Base-by-base conservation (phyloP, 2,329 filamentous ascomycete species). In the Dactylonectria macrodidyma region DNA sequence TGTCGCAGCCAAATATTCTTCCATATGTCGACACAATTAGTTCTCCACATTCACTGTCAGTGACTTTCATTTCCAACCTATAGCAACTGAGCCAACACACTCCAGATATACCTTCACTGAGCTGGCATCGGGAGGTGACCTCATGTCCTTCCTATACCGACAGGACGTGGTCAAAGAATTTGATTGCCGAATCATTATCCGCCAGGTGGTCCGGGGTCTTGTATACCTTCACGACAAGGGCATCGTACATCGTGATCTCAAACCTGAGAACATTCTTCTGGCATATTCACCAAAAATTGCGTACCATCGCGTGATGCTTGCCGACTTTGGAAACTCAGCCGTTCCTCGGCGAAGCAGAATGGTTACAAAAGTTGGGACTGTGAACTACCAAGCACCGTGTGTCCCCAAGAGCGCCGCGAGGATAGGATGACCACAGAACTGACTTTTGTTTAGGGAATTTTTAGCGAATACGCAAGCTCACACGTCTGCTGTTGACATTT, bases 51-150 rank as follows among this genome's bases (percentile, higher is more conserved):
- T 84, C 81, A 16, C 73, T 89, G 83, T 89, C 73, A 67, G 83
- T 74, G 12, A 8, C 22, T 14, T 14, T 0, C 14, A 24, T 5
- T 6, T 5, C 16, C 3, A 5, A 44, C n/a, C 10, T 10, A 34
- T 9, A 47, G 2, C 33, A 46, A 10, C 11, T 41, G 12, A 22
- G 34, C 50, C 71, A 38, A 66, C 22, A 33, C 11, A 3, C 3
- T 6, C 5, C 12, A 88, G 86, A 38, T 89, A 87, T 66, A 85
- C 86, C 0, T 89, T 91, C 65, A 87, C 84, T 1, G 87, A 90
- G 58, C 80, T 91, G 41, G 88, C 88, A 0, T 82, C 84, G 5
- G 84, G 89, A 0, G 87, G 87, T 0, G 87, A 89, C 68, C 76
- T 89, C 3, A 85, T 84, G 76, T 88, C 87, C 0, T 84, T 87